A percentile compares a stretch with the other conserved stretches of the same genome.
Evolutionary conservation across 108 stramenopile species (phyloP).

Genomic region (Cyclotella cryptica): DNA sequence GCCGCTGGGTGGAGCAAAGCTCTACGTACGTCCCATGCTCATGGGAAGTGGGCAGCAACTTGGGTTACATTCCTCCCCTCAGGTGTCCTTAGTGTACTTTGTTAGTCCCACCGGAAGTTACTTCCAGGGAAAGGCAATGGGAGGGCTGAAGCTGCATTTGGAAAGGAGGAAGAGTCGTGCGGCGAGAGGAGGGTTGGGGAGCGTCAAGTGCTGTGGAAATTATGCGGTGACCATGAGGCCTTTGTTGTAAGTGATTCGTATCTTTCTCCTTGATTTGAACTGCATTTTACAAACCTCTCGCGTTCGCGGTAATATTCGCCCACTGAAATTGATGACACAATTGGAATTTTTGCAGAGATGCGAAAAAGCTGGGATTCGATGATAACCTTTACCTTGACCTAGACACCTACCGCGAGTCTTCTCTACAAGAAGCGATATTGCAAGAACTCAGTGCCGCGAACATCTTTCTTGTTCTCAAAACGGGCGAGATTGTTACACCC

Average conservation of each 20-base stretch:
- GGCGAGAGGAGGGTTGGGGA: conserved; percentile 75
- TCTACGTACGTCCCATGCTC: conserved; percentile 74
- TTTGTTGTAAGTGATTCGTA: conserved; percentile 54
- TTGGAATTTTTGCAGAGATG: conserved; percentile 48
- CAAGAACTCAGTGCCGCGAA: conserved; percentile 88
- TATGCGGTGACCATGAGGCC: conserved; percentile 82
- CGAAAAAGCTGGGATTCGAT: conserved; percentile 81
- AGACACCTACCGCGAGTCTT: conserved; percentile 68
- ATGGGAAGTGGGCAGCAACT: conserved; percentile 71
- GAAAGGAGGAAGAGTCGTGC: conserved; percentile 79
- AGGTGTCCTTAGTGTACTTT: conserved; percentile 74
- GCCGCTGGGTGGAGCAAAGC: conserved; percentile 66
- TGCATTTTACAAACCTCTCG: background rate
- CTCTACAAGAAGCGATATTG: conserved; percentile 59
- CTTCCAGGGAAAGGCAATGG: conserved; percentile 66
- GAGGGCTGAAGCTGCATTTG: conserved; percentile 80
- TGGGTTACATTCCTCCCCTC: conserved; percentile 75
- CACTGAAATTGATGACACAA: background rate
- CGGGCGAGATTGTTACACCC: conserved; percentile 86
- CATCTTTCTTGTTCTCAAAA: conserved; percentile 81
- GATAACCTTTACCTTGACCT: conserved; percentile 87
- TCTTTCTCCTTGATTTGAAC: background rate
- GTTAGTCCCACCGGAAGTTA: conserved; percentile 89
- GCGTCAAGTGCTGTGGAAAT: conserved; percentile 81
- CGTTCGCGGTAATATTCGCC: background rate